Base-by-base conservation (phyloP, 2,329 filamentous ascomycete species). In the Ascomycota sp. region DNA sequence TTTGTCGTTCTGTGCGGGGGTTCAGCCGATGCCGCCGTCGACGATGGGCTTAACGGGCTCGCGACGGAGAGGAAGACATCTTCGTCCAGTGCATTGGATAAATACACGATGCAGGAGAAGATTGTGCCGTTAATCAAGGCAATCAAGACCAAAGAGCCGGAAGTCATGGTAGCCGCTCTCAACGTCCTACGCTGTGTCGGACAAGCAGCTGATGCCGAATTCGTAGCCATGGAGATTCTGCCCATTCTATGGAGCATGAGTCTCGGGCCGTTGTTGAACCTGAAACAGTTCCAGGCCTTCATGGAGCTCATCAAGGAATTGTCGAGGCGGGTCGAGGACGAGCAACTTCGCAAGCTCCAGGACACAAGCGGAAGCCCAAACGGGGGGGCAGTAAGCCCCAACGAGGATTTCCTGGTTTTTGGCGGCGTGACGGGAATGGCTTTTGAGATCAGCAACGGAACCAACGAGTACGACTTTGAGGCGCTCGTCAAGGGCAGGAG, bases 41-140 rank as follows among this genome's bases (percentile, higher is more conserved):
- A 57, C 25, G 57, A 59, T 23, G 81, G 81, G 4, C 61, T 94
- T 3, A 75, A 81, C 38, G 83, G 82, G 1, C 59, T 85, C 45
- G 43, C 55, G 25, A 51, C 65, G 38, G 58, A 66, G 29, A 69
- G 66, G 43, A 64, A 68, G 33, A 74, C 75, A 45, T 67, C 65
- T 4, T 77, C 69, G 1, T 76, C 76, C 1, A 82, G 73, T 2
- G 85, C 86, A 3, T 59, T 98, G 20, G 89, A 98, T 56, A 95
- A 95, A 50, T 95, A 89, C 46, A 95, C 89, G 0, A 86, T 98
- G 56, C 89, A 98, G 49, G 89, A 98, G 48, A 95, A 94, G 57
- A 79, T 98, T 22, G 69, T 95, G 0, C 89, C 89, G 0, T 57
- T 95, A 4, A 63, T 98, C 35, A 83, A 80, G 44, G 83, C 65